These are phyloP conservation scores for Myxozyma mucilagina DNA, from an alignment of 805 yeast genomes.

Conservation along the genomic window DNA sequence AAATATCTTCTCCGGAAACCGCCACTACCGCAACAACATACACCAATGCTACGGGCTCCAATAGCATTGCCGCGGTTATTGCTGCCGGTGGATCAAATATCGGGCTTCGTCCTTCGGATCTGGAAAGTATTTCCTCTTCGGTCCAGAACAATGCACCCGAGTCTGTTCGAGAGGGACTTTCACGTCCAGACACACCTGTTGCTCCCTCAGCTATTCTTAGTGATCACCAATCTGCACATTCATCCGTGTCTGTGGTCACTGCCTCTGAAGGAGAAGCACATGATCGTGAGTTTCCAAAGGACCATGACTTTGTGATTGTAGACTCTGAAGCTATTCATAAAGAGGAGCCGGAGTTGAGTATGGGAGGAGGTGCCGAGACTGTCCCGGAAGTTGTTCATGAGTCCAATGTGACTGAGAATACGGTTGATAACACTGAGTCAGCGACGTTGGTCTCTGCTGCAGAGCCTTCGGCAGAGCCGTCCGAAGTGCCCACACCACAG, in stretches of 20 bases:
- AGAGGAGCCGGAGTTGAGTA: not conserved
- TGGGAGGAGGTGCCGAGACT: not conserved
- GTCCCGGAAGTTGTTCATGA: not conserved
- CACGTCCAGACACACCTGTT: conserved; percentile 46
- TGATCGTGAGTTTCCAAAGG: conserved; percentile 10
- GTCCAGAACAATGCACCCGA: conserved; percentile 90
- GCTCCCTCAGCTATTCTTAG: not conserved
- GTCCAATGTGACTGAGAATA: not conserved
- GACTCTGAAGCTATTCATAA: not conserved
- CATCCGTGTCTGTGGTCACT: conserved; percentile 25
- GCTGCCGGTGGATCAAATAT: conserved; percentile 8
- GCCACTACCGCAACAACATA: conserved; percentile 20
- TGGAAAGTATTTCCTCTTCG: conserved; percentile 73
- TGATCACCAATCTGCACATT: conserved; percentile 38
- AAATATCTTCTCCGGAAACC: conserved; percentile 24
- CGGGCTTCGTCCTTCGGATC: conserved; percentile 16
- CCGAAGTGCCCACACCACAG: no score
- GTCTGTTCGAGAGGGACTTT: conserved; percentile 66
- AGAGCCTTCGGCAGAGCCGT: no score
- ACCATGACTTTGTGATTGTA: not conserved
- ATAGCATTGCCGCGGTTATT: conserved; percentile 4
- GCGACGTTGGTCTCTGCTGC: no score
- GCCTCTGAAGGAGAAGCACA: conserved; percentile 34
- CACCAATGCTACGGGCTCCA: not conserved
- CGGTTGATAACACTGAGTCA: not conserved